These are phyloP conservation scores for Lentinula sp. DNA, from an alignment of 768 basidiomycete genomes.

Conservation along the genomic window DNA sequence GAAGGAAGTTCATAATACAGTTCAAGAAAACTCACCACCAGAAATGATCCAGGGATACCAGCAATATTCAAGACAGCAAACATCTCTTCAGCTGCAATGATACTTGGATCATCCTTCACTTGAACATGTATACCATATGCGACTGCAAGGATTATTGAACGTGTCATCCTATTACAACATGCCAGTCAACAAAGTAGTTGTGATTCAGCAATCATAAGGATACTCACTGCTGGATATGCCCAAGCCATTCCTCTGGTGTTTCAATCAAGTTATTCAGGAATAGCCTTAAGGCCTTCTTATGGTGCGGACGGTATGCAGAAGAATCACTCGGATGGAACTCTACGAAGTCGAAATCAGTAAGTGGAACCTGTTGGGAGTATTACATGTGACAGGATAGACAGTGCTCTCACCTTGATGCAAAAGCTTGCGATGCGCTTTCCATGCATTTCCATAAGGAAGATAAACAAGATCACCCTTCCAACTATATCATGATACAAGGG, in stretches of 20 bases:
- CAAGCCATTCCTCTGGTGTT: neutral
- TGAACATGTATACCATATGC: conserved; percentile 41
- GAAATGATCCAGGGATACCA: conserved; percentile 32
- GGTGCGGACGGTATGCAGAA: neutral
- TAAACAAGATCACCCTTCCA: conserved; percentile 10
- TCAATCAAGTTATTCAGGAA: neutral
- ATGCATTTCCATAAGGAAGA: conserved; percentile 7
- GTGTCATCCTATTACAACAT: conserved; percentile 26
- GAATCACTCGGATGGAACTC: neutral
- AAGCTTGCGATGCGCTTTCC: neutral
- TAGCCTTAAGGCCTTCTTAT: neutral
- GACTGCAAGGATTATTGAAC: conserved; percentile 31
- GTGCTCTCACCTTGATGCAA: neutral
- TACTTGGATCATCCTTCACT: conserved; percentile 35
- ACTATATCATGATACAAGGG: neutral
- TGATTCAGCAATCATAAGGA: neutral
- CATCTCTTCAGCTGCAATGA: conserved; percentile 33
- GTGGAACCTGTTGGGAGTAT: neutral
- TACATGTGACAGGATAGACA: neutral
- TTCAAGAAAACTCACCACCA: conserved; percentile 24
- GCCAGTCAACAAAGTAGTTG: conserved; percentile 4
- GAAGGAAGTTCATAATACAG: no score
- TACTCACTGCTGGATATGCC: conserved; percentile 3
- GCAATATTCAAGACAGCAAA: conserved; percentile 26
- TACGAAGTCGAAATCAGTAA: neutral